Base-by-base conservation (phyloP, 306 rosid species). In the Trifolium subterraneum region DNA sequence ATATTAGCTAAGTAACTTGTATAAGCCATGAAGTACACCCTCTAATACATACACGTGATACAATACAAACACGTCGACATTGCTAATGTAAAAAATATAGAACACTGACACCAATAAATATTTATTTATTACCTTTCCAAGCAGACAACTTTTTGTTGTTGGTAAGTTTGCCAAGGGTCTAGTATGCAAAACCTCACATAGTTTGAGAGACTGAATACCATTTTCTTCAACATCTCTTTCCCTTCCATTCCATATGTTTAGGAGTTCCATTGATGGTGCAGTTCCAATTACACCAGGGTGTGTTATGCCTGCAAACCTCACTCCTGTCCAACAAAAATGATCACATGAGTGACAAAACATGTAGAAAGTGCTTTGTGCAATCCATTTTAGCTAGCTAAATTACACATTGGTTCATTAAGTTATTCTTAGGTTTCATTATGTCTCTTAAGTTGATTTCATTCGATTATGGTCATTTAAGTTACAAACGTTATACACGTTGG, bases 201-300 rank as follows among this genome's bases (percentile, higher is more conserved):
- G 85, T 82, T 88, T 94, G 58, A 86, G 79, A 75, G 89, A 83
- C 33, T 84, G 72, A 25, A 83, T 54, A 42, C 96, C 97, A 70
- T 84, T 88, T 78, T 75, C 87, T 79, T 83, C 87, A 14, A 90
- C 82, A 35, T 87, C 74, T 64, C 85, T 87, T 80, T 91, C 93
- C 73, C 97, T 87, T 72, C 86, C 82, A 79, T 91, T 94, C 97
- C 96, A 91, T 71, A 91, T 91, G 61, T 80, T 77, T 27, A 94
- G 82, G 19, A 94, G 98, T 56, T 94, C 96, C 83, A 70, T 79
- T 35, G 96, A 91, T 50, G 96, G 97, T 8, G 98, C 97, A 62
- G 98, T 91, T 74, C 98, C 98, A 60, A 93, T 84, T 54, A 93
- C 74, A 72, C 97, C 98, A 0, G 98, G 96, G 78, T 91, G 95